phyloP scores from a whole-genome alignment of 2,329 filamentous ascomycete species.

The Pseudogymnoascus sp. region DNA sequence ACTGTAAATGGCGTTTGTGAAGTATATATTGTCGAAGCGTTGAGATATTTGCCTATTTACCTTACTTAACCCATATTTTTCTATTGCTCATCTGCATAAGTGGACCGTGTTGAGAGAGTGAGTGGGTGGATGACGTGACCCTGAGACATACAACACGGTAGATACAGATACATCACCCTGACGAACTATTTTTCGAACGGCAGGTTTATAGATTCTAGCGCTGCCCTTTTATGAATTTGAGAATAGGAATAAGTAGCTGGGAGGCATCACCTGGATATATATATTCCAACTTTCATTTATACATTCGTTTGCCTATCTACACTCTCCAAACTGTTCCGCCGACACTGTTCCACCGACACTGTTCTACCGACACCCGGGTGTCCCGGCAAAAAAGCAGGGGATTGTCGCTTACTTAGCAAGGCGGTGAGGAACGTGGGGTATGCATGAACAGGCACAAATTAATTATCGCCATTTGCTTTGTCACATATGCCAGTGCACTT shows the following conservation, averaged over 20 bases:
- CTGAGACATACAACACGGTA: neutral
- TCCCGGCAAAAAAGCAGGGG: neutral
- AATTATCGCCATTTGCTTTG: neutral
- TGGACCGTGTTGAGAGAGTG: neutral
- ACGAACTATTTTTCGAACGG: neutral
- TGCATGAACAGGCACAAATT: neutral
- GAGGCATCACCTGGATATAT: neutral
- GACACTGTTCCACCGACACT: neutral
- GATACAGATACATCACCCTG: conserved; percentile 4
- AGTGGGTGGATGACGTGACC: conserved; percentile 4
- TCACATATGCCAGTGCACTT: conserved; percentile 4
- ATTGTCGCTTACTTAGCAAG: conserved; percentile 8
- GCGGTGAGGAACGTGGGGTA: conserved; percentile 6
- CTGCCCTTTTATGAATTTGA: neutral
- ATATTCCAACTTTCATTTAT: neutral
- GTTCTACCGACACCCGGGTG: neutral
- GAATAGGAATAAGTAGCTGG: neutral
- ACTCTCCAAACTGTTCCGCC: neutral
- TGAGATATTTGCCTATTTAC: conserved; percentile 2
- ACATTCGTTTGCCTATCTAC: neutral
- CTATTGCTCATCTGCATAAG: conserved; percentile 9
- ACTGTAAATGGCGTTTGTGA: neutral
- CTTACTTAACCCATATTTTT: neutral
- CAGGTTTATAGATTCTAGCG: neutral
- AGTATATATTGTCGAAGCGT: neutral